Evolutionary conservation across 805 yeast genomes (phyloP).

Genomic region (Yamadazyma laniorum): DNA sequence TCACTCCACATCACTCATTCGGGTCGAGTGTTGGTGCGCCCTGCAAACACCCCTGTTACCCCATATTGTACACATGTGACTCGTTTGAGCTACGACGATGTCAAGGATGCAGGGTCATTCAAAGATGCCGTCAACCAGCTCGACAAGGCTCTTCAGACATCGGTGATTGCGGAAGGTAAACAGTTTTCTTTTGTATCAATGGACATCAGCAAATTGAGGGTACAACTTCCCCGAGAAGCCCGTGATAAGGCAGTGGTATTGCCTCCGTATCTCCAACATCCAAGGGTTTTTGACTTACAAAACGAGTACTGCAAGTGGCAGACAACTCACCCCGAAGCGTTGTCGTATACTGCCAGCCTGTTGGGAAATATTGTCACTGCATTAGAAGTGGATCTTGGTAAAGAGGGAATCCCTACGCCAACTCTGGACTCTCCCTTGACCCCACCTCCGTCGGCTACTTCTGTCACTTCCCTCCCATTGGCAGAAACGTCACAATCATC

Average conservation of each 20-base stretch:
- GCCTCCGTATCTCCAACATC: slow-evolving; percentile 73
- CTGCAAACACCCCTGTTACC: slow-evolving; percentile 65
- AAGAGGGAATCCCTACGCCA: slow-evolving; percentile 4
- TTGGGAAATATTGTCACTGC: slow-evolving; percentile 46
- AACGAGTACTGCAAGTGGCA: slow-evolving; percentile 76
- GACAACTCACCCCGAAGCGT: slow-evolving; percentile 51
- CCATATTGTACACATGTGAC: slow-evolving; percentile 53
- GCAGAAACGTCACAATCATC: too few relatives aligned
- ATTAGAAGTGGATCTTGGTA: slow-evolving; percentile 39
- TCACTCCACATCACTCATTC: slow-evolving; percentile 42
- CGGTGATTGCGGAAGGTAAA: slow-evolving; percentile 37
- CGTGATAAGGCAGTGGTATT: slow-evolving; percentile 68
- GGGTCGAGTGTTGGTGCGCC: slow-evolving; percentile 54
- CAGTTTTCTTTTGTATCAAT: slow-evolving; percentile 67
- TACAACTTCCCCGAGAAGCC: slow-evolving; percentile 78
- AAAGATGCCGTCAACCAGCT: slow-evolving; percentile 60
- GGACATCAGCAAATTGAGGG: slow-evolving; percentile 69
- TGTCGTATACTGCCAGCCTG: slow-evolving; percentile 32
- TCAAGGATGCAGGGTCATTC: slow-evolving; percentile 55
- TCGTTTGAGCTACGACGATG: slow-evolving; percentile 59
- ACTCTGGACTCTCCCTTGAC: slow-evolving; percentile 1
- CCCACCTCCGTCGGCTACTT: slow-evolving; percentile 3
- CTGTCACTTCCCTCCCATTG: background rate
- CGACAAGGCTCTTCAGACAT: slow-evolving; percentile 48
- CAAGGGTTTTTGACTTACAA: slow-evolving; percentile 72